Evolutionary conservation across 371 early-diverging fungal species (phyloP), one percentile per base, ranked within the genome.

Genomic region (Globomyces sp.): DNA sequence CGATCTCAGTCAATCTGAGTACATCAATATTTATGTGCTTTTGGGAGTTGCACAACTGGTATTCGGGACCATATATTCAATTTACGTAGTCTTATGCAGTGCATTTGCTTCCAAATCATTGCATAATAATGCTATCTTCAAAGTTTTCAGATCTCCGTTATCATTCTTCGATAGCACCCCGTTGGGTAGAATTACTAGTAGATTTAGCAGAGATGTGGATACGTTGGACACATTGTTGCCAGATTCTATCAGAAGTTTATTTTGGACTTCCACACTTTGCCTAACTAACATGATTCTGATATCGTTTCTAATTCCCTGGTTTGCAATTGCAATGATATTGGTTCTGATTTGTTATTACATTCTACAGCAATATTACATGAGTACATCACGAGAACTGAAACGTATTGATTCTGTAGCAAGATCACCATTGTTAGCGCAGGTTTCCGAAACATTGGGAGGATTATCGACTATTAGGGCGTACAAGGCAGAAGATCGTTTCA

Each of bases 151-250:
- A 8, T 85, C 91, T 1, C 89, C 89, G 8, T 77, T 90, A 47
- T 76, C 87, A 0, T 93, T 93, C 71, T 93, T 89, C 74, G 92
- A 93, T 63, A 85, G 86, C 0, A 90, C 90, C 2, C 93, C 93
- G 4, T 48, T 92, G 8, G 92, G 92, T 6, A 84, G 92, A 52
- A 87, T 92, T 59, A 79, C 91, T 60, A 89, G 89, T 48, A 46
- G 63, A 39, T 92, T 93, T 66, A 87, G 88, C 1, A 83, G 85
- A 24, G 91, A 92, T 69, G 45, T 58, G 24, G 73, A 89, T 47
- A 86, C 85, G 48, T 48, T 64, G 4, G 65, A 53, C 47, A 63
- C 42, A 2, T 24, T 58, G 2, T 39, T 58, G 58, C 58, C 58
- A 4, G 58, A 58, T 24, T 58, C 58, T 2, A 41, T 58, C 4